These are phyloP conservation scores for Paramecium sexaurelia DNA, from an alignment of 73 alveolate genomes.

Conservation along the genomic window DNA sequence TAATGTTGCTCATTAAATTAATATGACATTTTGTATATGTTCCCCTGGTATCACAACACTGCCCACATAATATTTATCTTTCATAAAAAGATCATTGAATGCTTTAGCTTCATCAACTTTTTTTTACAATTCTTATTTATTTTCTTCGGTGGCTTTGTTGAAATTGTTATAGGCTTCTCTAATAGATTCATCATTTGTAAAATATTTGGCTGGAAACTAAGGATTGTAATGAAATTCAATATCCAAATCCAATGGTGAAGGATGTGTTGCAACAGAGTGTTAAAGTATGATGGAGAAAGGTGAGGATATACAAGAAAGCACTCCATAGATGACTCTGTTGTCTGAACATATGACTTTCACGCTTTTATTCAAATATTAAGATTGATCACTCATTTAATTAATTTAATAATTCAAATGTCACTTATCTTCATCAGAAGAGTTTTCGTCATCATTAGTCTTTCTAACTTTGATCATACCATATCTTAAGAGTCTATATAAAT, in stretches of 20 bases:
- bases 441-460: slow-evolving; percentile 74
- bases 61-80: slow-evolving; percentile 29
- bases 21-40: not conserved
- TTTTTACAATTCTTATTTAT: not conserved
- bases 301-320: not conserved
- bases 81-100: slow-evolving; percentile 47
- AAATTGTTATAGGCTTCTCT: not conserved
- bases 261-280: slow-evolving; percentile 24
- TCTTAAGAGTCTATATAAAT: slow-evolving; percentile 55
- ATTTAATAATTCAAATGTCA: not conserved
- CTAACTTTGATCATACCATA: slow-evolving; percentile 78
- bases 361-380: slow-evolving; percentile 24
- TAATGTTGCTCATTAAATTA: not conserved
- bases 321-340: slow-evolving; percentile 18
- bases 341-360: slow-evolving; percentile 18
- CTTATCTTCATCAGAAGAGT: slow-evolving; percentile 74
- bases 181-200: not conserved
- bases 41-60: slow-evolving; percentile 49
- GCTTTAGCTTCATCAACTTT: slow-evolving; percentile 25
- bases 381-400: slow-evolving; percentile 37
- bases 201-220: slow-evolving; percentile 39
- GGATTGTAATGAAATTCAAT: slow-evolving; percentile 49
- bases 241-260: slow-evolving; percentile 3
- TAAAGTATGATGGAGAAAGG: slow-evolving; percentile 36
- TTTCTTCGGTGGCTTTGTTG: not conserved